phyloP scores from a whole-genome alignment of 73 alveolate genomes.

The Stentor coeruleus region DNA sequence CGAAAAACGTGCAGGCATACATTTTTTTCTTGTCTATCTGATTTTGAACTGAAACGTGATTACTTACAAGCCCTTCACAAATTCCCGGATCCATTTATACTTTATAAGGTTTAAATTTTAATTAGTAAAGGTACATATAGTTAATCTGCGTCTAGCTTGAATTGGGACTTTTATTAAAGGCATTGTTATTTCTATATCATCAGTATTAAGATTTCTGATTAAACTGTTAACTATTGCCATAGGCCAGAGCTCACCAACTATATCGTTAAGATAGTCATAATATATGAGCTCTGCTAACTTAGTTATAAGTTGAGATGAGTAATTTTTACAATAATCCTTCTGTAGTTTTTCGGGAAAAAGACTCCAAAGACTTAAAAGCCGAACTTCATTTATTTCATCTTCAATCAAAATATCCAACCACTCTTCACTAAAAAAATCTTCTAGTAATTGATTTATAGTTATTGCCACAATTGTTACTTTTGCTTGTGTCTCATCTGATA shows the following conservation, averaged over 20 bases:
- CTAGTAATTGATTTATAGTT: background rate
- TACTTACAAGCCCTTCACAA: too few species aligned
- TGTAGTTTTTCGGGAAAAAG: background rate
- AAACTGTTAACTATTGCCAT: background rate
- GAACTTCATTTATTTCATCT: background rate
- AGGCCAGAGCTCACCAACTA: background rate
- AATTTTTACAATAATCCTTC: background rate
- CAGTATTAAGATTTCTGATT: too few species aligned
- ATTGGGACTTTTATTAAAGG: too few species aligned
- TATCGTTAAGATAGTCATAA: background rate
- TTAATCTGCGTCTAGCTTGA: too few species aligned
- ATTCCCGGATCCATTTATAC: too few species aligned
- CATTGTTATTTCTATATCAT: too few species aligned
- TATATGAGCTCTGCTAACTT: background rate
- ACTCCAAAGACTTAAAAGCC: background rate
- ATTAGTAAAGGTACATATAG: too few species aligned
- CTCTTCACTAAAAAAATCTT: background rate
- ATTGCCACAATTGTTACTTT: background rate
- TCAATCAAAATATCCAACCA: constrained; percentile 4
- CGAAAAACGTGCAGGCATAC: background rate
- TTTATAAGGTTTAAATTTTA: too few species aligned
- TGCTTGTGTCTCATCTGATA: background rate
- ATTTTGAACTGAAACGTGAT: too few species aligned
- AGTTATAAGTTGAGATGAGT: background rate
- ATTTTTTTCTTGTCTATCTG: background rate